A percentile compares a stretch with the other conserved stretches of the same genome.
phyloP scores from a whole-genome alignment of 108 stramenopile genomes.

The Parmales sp. region DNA sequence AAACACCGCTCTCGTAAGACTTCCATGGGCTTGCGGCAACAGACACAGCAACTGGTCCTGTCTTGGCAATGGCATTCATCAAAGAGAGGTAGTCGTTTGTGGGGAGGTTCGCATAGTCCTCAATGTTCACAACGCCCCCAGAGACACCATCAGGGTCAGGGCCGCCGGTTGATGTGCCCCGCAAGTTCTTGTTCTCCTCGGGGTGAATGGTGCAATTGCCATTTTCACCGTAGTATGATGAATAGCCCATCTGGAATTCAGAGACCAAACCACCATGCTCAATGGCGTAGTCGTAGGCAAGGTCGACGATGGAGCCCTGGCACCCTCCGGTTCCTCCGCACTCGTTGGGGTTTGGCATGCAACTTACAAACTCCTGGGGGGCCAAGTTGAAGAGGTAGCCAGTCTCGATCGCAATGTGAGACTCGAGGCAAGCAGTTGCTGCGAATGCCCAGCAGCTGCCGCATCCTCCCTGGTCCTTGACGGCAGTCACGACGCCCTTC shows the following conservation, averaged over 20 bases:
- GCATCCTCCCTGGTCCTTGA: slow-evolving; percentile 70
- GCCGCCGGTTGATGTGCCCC: not conserved
- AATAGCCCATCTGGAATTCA: slow-evolving; percentile 49
- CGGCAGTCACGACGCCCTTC: slow-evolving; percentile 46
- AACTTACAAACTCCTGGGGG: slow-evolving; percentile 61
- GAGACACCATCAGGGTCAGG: not conserved
- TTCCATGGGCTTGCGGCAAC: slow-evolving; percentile 59
- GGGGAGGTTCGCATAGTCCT: slow-evolving; percentile 54
- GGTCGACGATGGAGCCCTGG: slow-evolving; percentile 49
- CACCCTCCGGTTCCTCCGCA: slow-evolving; percentile 75
- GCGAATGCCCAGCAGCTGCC: slow-evolving; percentile 82
- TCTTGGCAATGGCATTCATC: slow-evolving; percentile 66
- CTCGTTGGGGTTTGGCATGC: slow-evolving; percentile 59
- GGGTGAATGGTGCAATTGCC: slow-evolving; percentile 27
- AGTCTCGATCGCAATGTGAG: slow-evolving; percentile 60
- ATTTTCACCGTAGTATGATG: slow-evolving; percentile 35
- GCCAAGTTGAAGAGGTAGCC: slow-evolving; percentile 47
- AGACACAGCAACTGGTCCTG: slow-evolving; percentile 59
- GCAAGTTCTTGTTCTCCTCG: not conserved
- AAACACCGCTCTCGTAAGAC: slow-evolving; percentile 50
- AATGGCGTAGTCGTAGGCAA: slow-evolving; percentile 58
- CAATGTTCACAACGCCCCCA: slow-evolving; percentile 41
- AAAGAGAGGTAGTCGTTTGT: slow-evolving; percentile 59
- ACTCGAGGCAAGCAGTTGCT: slow-evolving; percentile 54
- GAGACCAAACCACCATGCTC: slow-evolving; percentile 41